Evolutionary conservation across 768 basidiomycete genomes (phyloP).

Genomic region (Tubosaeta sp.): DNA sequence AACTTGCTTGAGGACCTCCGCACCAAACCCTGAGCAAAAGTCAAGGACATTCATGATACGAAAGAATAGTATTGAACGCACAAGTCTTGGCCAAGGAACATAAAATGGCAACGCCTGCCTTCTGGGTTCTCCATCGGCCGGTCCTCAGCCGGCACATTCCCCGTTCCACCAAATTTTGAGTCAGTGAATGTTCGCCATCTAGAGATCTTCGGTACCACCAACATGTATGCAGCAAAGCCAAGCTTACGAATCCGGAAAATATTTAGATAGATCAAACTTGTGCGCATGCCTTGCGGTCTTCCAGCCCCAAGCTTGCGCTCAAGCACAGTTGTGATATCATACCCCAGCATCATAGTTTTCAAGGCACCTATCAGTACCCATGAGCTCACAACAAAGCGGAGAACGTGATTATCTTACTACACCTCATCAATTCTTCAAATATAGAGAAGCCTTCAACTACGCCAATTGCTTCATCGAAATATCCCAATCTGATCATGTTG

Average conservation of each 20-base stretch:
- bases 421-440: conserved; percentile 11
- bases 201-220: background rate
- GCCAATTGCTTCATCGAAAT: conserved; percentile 24
- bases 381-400: background rate
- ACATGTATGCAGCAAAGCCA: background rate
- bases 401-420: background rate
- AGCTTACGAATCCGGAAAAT: conserved; percentile 8
- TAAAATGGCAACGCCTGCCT: conserved; percentile 13
- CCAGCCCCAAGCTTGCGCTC: conserved; percentile 11
- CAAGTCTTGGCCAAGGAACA: conserved; percentile 16
- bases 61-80: background rate
- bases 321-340: conserved; percentile 8
- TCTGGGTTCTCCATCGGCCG: conserved; percentile 11
- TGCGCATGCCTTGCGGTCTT: conserved; percentile 11
- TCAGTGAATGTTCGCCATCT: conserved; percentile 8
- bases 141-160: conserved; percentile 9
- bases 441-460: conserved; percentile 17
- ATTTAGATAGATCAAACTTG: conserved; percentile 12
- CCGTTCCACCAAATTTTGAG: conserved; percentile 10
- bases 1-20: conserved; percentile 6
- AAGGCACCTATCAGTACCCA: background rate
- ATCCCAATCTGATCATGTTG: conserved; percentile 22
- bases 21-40: conserved; percentile 7
- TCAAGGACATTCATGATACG: background rate
- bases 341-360: conserved; percentile 3